Evolutionary conservation across 202 grass and related monocot species (phyloP).

Genomic region (Setaria italica): DNA sequence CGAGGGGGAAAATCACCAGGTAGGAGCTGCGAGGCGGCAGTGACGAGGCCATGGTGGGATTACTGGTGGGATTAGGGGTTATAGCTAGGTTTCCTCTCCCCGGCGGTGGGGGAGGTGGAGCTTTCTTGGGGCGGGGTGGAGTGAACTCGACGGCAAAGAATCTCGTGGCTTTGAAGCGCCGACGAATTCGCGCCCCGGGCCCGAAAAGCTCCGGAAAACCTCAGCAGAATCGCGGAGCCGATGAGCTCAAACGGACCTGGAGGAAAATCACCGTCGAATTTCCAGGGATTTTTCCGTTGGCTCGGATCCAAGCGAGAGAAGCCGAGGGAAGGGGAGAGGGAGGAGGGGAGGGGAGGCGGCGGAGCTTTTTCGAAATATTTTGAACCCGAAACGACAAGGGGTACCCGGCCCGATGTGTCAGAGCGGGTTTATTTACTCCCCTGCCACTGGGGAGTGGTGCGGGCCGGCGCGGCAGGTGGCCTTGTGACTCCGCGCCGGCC

Average conservation of each 20-base stretch:
- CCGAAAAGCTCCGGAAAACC: conserved; percentile 9
- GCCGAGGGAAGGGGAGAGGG: not conserved
- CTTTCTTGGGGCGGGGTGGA: conserved; percentile 62
- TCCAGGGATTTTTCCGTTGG: not conserved
- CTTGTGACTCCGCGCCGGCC: not conserved
- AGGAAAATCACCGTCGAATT: not conserved
- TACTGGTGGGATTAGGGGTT: conserved; percentile 27
- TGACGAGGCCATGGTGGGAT: conserved; percentile 58
- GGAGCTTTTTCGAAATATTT: conserved; percentile 70
- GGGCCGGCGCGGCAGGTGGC: conserved; percentile 10
- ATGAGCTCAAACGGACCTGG: not conserved
- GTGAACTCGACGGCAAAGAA: conserved; percentile 73
- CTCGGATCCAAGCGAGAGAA: conserved; percentile 56
- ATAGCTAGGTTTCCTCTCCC: conserved; percentile 24
- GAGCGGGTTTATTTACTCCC: not conserved
- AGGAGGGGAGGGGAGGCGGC: conserved; percentile 29
- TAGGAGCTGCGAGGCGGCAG: conserved; percentile 57
- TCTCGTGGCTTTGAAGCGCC: conserved; percentile 66
- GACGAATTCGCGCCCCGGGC: conserved; percentile 36
- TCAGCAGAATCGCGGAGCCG: not conserved
- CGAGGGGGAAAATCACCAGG: conserved; percentile 45
- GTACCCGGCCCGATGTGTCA: not conserved
- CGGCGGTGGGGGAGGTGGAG: conserved; percentile 50
- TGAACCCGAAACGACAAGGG: conserved; percentile 47
- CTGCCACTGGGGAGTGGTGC: not conserved